Evolutionary conservation across 2,329 filamentous ascomycete species (phyloP), one percentile per base, ranked within the genome.

Genomic region (Ascomycota sp.): DNA sequence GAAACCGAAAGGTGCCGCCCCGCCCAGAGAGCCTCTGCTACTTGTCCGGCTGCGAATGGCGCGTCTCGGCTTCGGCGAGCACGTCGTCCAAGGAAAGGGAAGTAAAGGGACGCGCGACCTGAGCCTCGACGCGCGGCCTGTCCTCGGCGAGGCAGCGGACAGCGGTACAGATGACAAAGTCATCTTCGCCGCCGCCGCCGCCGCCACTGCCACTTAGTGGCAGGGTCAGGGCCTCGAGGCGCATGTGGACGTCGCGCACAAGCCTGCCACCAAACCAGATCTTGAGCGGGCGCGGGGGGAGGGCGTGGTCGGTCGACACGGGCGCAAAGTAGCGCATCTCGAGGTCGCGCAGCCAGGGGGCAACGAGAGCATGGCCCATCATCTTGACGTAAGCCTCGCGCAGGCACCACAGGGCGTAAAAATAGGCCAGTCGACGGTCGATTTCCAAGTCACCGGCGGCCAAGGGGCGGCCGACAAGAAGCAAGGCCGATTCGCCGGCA

Each of bases 301-400:
- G 36, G 7, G 29, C 27, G 27, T 27, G 26, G n/a, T 43, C 41
- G 27, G 46, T 46, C 4, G 74, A 72, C 29, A n/a, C n/a, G n/a
- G 72, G 64, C 30, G 58, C 55, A 30, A 80, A 75, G 29, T 60
- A 54, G 33, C 60, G 56, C 44, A 86, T 80, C 41, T 83, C 74
- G 7, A 85, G 54, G 29, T 76, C 65, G 30, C 56, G 56, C 29
- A 86, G 57, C 79, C 79, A 86, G 4, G 59, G 57, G 0, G 79
- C 79, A 7, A 83, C 57, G 33, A 86, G 57, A 1, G 76, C 79
- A 42, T 85, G 76, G 19, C 79, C 79, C 20, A 76, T 78, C 55
- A 86, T 71, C 63, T 85, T 86, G 50, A 85, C 72, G 46, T 80
- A 85, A 1, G 77, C 73, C 53, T 86, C 79, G 40, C 80, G 72